These are phyloP conservation scores for Colletotrichum camelliae DNA, from an alignment of 2,329 filamentous ascomycete genomes.

Conservation along the genomic window DNA sequence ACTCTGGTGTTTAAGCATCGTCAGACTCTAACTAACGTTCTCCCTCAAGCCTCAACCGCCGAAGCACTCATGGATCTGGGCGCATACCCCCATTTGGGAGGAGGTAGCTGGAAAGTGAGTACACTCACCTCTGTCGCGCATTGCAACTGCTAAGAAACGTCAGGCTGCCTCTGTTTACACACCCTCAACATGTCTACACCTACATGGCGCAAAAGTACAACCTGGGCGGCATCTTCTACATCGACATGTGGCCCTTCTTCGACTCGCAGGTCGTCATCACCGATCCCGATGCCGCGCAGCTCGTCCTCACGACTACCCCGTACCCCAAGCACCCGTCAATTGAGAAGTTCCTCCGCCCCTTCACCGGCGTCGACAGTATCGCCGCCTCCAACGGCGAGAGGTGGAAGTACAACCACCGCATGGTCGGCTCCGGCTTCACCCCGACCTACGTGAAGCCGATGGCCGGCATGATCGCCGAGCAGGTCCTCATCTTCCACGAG, in stretches of 20 bases:
- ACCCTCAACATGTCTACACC: slow-evolving; percentile 28
- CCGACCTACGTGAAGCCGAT: slow-evolving; percentile 28
- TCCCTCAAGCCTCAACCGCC: slow-evolving; percentile 1
- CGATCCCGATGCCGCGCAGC: slow-evolving; percentile 29
- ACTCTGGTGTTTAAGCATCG: rapidly evolving
- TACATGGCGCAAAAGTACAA: slow-evolving; percentile 26
- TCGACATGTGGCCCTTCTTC: slow-evolving; percentile 34
- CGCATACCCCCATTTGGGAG: slow-evolving; percentile 25
- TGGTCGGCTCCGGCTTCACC: slow-evolving; percentile 33
- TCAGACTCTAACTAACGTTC: background rate
- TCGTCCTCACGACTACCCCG: slow-evolving; percentile 26
- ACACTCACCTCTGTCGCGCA: too few species aligned
- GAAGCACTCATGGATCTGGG: slow-evolving; percentile 26
- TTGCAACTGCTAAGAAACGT: background rate
- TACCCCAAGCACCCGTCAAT: slow-evolving; percentile 24
- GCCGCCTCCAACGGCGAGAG: slow-evolving; percentile 29
- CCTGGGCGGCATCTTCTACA: slow-evolving; percentile 35
- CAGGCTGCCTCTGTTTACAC: slow-evolving; percentile 25
- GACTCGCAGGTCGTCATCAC: slow-evolving; percentile 30
- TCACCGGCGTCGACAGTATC: slow-evolving; percentile 27
- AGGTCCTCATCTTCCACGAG: slow-evolving; percentile 27
- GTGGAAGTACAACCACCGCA: slow-evolving; percentile 33
- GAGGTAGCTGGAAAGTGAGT: slow-evolving; percentile 4
- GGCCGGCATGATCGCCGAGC: slow-evolving; percentile 28
- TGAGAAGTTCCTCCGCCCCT: slow-evolving; percentile 25